Conservation (phyloP, 805 yeast genomes). For the Candida oleophila region DNA sequence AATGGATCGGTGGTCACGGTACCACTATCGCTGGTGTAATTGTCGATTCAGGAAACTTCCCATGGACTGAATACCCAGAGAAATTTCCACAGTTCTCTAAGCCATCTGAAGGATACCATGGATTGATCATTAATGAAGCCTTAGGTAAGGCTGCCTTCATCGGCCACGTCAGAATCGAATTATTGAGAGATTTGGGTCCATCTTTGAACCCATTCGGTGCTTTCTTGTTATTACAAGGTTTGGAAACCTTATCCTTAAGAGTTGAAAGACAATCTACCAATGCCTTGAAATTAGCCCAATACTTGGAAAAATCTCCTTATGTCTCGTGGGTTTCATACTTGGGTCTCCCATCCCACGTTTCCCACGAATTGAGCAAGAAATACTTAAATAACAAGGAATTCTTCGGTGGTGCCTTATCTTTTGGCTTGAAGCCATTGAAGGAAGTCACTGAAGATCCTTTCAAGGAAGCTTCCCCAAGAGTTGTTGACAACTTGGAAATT, state of each 20-base stretch:
- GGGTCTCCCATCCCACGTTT: constrained; percentile 76
- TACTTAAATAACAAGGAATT: constrained; percentile 56
- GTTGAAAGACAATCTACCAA: constrained; percentile 89
- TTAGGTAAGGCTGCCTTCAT: constrained; percentile 79
- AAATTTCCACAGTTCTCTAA: constrained; percentile 88
- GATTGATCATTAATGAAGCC: constrained; percentile 76
- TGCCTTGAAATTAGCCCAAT: constrained; percentile 76
- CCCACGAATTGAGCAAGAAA: constrained; percentile 80
- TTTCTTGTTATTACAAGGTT: constrained; percentile 84
- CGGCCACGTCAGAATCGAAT: constrained; percentile 77
- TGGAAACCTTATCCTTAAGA: constrained; percentile 90
- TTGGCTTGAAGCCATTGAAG: constrained; percentile 76
- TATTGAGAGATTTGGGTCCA: constrained; percentile 91
- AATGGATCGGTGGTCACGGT: constrained; percentile 98
- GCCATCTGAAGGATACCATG: constrained; percentile 95
- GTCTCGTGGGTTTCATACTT: constrained; percentile 92
- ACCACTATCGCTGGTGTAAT: constrained; percentile 91
- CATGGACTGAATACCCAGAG: constrained; percentile 81
- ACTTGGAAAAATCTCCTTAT: constrained; percentile 67
- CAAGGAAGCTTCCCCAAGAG: constrained; percentile 74
- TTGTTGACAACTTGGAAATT: constrained; percentile 79
- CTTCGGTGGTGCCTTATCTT: constrained; percentile 87
- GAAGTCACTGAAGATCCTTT: constrained; percentile 55
- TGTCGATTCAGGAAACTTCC: constrained; percentile 89
- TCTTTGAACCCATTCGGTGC: constrained; percentile 84